These are phyloP conservation scores for Debaryomyces nepalensis DNA, from an alignment of 1,139 yeast genomes.

Conservation along the genomic window DNA sequence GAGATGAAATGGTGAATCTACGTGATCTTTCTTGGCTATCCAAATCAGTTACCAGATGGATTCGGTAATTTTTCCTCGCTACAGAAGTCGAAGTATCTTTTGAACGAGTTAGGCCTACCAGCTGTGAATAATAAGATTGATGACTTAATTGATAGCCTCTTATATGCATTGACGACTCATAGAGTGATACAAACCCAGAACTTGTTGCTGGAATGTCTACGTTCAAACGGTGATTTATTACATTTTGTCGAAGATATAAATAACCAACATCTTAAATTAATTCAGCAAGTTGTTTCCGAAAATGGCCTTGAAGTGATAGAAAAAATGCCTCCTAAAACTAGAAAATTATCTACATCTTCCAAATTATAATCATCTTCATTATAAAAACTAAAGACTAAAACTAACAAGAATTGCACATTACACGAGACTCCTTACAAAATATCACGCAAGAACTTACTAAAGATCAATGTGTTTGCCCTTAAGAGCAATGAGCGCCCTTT, in stretches of 20 bases:
- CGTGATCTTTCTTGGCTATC: conserved; percentile 46
- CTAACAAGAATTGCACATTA: no score
- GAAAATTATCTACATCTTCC: no score
- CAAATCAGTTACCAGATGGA: conserved; percentile 25
- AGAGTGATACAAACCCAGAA: conserved; percentile 26
- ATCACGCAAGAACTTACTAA: no score
- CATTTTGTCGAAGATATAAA: conserved; percentile 18
- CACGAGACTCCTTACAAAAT: no score
- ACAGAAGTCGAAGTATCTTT: conserved; percentile 11
- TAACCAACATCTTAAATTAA: conserved; percentile 18
- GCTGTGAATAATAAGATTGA: conserved; percentile 33
- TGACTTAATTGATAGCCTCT: conserved; percentile 45
- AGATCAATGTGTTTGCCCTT: not conserved
- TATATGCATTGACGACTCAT: conserved; percentile 38
- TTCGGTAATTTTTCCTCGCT: conserved; percentile 12
- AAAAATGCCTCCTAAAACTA: not conserved
- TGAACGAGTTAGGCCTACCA: conserved; percentile 3
- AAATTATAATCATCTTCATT: no score
- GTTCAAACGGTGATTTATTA: conserved; percentile 16
- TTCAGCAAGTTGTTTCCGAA: conserved; percentile 17
- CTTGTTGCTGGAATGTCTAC: conserved; percentile 9
- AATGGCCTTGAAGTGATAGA: conserved; percentile 16
- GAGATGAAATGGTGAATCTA: conserved; percentile 52
- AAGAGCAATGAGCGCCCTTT: conserved; percentile 4
- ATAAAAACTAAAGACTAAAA: no score